Base-by-base conservation (phyloP, 176 grass and related monocot genomes). In the Bothriochloa decipiens region DNA sequence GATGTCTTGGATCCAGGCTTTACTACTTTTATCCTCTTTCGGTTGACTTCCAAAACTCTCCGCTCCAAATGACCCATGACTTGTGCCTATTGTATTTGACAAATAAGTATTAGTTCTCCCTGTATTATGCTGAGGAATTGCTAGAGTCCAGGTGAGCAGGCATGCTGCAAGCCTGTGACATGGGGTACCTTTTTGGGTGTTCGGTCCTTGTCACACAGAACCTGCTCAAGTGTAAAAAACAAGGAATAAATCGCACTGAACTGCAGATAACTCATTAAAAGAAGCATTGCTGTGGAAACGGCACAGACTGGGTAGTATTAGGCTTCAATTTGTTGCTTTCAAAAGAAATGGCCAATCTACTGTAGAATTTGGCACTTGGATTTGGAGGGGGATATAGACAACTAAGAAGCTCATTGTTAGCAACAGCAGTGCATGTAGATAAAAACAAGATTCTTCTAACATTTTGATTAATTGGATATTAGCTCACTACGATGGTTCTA, bases 1-100 rank as follows among this genome's bases (percentile, higher is more conserved):
- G 93, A 94, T 76, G 93, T 93, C 83, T 91, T 99, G 15, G 96
- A 96, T 78, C 96, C 93, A 75, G 93, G 96, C 87, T 99, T 99
- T 22, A 99, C 91, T 84, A 99, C 96, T 82, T 99, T 99, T 17
- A 96, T 86, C 74, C 93, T 92, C 79, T 96, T 94, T 72, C 81
- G 90, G 61, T 93, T 99, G n/a, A 94, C 83, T 81, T 94, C 96
- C 84, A 99, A 90, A 83, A 94, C 86, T 77, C 93, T 94, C 37
- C 87, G 87, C 79, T 99, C 96, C 72, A 96, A 91, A 96, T 94
- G 84, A 67, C 87, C 91, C 88, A 91, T 84, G 68, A 87, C 88
- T 84, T 91, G 91, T 66, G 93, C 91, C 93, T 99, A 81, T 83
- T 32, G 14, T 85, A 36, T 69, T 76, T 73, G 11, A 69, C 52